A percentile compares a stretch with the other conserved stretches of the same genome.
Conservation (phyloP, 2,329 filamentous ascomycete genomes). For the Diaporthe velutina region DNA sequence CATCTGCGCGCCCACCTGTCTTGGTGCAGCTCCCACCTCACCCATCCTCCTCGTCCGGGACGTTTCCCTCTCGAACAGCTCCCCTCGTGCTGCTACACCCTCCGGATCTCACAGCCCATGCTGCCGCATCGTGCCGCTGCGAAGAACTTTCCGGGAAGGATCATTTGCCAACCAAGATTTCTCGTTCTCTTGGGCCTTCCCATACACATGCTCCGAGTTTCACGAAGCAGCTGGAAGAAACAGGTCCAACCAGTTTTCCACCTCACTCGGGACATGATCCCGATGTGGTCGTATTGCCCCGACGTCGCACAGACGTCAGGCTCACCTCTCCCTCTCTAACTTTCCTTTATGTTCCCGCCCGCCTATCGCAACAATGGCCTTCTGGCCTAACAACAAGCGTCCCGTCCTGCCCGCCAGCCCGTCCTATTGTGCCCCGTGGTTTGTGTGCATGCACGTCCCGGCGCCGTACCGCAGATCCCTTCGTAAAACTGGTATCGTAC, state of each 20-base stretch:
- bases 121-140: constrained; percentile 28
- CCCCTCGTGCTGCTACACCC: constrained; percentile 9
- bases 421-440: background rate
- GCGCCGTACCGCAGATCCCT: constrained; percentile 31
- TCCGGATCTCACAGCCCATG: constrained; percentile 13
- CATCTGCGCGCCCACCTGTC: background rate
- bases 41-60: background rate
- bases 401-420: background rate
- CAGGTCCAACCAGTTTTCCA: background rate
- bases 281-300: constrained; percentile 22
- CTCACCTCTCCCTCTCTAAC: background rate
- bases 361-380: constrained; percentile 14
- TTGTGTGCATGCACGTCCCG: constrained; percentile 16
- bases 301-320: constrained; percentile 21
- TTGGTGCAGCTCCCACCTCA: background rate
- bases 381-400: background rate
- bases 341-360: background rate
- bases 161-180: constrained; percentile 13
- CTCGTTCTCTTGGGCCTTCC: background rate
- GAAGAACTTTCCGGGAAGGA: constrained; percentile 8
- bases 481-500: constrained; percentile 30
- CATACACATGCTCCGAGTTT: background rate
- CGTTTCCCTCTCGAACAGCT: background rate
- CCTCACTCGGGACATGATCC: constrained; percentile 11
- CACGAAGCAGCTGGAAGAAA: constrained; percentile 5